Evolutionary conservation across 2,329 filamentous ascomycete species (phyloP), one percentile per base, ranked within the genome.

Genomic region (Podosphaera xanthii): DNA sequence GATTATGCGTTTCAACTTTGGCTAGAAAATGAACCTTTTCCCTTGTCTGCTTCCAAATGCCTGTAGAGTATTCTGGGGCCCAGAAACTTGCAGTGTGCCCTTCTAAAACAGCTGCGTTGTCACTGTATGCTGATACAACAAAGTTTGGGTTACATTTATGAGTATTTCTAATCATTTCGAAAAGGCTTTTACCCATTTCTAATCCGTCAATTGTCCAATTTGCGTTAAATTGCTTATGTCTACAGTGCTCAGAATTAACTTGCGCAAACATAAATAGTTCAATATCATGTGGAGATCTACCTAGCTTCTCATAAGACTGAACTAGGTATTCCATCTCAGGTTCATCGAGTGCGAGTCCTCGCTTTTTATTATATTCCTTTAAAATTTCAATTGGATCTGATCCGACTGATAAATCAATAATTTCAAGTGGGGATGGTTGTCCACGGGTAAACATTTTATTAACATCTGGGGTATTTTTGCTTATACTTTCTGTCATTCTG

Each of bases 221-320:
- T 35, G 92, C 90, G 71, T 98, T 98, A 79, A 98, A 98, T 66
- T 94, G 86, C 75, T 96, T 94, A 61, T 76, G 73, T 57, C 72
- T 68, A 62, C 69, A 95, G 72, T 97, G 91, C 76, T 98, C 92
- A 2, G 91, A 97, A 75, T 97, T 97, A 70, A 98, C 91, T 73
- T 98, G 92, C 14, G 91, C 91, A 71, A 97, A 98, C 92, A 97
- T 97, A 77, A 97, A 97, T 31, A 97, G 77, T 73, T 98, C 92
- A 52, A 97, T 87, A 70, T 97, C 92, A 61, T 66, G 63, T 0
- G 87, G 87, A 56, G 79, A 74, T 44, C 82, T 75, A 62, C 81
- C 79, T 22, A 82, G 57, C 58, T 67, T 78, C 4, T 80, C 81
- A 71, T 88, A 92, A 49, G 84, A 83, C 64, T 89, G 82, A n/a